A percentile compares a stretch with the other conserved stretches of the same genome.
Evolutionary conservation across 2,329 filamentous ascomycete genomes (phyloP).

Genomic region (Pestalotiopsis sp.): DNA sequence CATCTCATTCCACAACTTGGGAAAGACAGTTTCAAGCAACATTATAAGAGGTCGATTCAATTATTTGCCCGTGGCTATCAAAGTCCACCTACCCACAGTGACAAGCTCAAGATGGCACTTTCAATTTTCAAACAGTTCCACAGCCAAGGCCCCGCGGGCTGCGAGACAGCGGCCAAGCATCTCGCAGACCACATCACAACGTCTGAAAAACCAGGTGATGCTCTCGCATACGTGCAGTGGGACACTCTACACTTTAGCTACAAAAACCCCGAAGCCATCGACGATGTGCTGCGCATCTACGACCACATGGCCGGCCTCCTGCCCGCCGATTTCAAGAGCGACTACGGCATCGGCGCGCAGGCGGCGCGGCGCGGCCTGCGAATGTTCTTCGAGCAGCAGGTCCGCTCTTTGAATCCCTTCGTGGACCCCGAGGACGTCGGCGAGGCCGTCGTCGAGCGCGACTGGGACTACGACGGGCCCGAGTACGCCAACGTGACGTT

Average conservation of each 20-base stretch:
- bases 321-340: background rate
- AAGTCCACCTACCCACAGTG: background rate
- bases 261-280: slow-evolving; percentile 1
- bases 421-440: slow-evolving; percentile 1
- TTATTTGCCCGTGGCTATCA: background rate
- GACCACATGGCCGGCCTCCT: background rate
- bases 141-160: background rate
- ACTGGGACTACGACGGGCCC: slow-evolving; percentile 8
- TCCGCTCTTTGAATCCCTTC: background rate
- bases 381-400: background rate
- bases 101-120: slow-evolving; percentile 1
- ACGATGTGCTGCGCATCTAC: slow-evolving; percentile 2
- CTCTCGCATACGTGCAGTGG: background rate
- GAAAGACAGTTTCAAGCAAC: background rate
- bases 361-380: background rate
- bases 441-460: slow-evolving; percentile 5
- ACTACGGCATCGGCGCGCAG: background rate
- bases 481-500: slow-evolving; percentile 10
- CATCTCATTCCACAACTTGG: background rate
- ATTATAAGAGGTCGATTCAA: background rate
- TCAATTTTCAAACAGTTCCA: slow-evolving; percentile 7
- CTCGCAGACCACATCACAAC: background rate
- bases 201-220: background rate
- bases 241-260: slow-evolving; percentile 3
- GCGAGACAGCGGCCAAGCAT: background rate